Evolutionary conservation across 345 rosid genomes (phyloP).

Genomic region (Salix koriyanagi): DNA sequence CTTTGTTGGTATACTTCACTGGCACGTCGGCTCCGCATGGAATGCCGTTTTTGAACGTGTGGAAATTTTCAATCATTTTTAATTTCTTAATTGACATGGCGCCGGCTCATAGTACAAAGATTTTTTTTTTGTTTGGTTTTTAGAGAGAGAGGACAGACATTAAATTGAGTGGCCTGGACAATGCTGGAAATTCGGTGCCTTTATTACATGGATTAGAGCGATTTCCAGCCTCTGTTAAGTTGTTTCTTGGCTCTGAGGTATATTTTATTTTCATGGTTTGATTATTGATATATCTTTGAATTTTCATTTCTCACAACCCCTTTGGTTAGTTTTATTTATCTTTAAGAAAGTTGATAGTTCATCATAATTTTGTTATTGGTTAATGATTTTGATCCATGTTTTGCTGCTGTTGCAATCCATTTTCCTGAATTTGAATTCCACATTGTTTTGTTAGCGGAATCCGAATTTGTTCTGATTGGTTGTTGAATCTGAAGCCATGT

Average conservation of each 20-base stretch:
- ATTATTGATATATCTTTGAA: not conserved
- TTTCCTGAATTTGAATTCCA: constrained; percentile 8
- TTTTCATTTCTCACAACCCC: not conserved
- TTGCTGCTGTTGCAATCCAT: not conserved
- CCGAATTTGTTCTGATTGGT: not conserved
- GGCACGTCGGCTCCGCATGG: not conserved
- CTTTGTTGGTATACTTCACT: not conserved
- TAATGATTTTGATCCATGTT: constrained; percentile 3
- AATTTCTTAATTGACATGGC: not conserved
- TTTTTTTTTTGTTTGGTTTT: not conserved
- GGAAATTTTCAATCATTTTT: not conserved
- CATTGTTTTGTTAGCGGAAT: constrained; percentile 4
- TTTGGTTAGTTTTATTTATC: not conserved
- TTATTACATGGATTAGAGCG: constrained; percentile 26
- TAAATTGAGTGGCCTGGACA: constrained; percentile 25
- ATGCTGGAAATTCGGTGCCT: constrained; percentile 33
- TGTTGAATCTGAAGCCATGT: not conserved
- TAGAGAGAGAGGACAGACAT: not conserved
- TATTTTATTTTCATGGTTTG: not conserved
- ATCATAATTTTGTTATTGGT: constrained; percentile 3
- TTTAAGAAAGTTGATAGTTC: not conserved
- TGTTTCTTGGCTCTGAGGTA: constrained; percentile 27
- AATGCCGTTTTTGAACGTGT: not conserved
- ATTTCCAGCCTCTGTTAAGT: constrained; percentile 37
- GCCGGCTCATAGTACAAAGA: constrained; percentile 12